Evolutionary conservation across 2,329 filamentous ascomycete species (phyloP).

Genomic region (Xylariaceae sp.): DNA sequence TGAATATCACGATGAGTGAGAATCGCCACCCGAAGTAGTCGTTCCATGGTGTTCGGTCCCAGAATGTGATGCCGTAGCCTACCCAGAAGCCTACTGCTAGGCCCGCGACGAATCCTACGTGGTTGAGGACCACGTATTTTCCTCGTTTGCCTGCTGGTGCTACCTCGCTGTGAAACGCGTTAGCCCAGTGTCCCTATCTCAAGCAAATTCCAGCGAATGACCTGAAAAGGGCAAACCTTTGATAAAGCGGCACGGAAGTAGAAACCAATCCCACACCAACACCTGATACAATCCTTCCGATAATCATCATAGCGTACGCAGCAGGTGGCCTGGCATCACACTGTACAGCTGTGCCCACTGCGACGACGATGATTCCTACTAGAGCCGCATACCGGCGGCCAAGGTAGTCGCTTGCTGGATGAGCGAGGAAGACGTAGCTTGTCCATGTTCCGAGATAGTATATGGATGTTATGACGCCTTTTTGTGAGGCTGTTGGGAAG

Average conservation of each 20-base stretch:
- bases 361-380: constrained; percentile 44
- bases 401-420: constrained; percentile 48
- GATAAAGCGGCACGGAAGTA: constrained; percentile 56
- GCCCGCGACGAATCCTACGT: constrained; percentile 56
- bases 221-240: constrained; percentile 39
- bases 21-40: constrained; percentile 51
- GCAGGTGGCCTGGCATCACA: constrained; percentile 39
- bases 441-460: constrained; percentile 58
- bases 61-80: constrained; percentile 55
- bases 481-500: constrained; percentile 43
- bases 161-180: constrained; percentile 44
- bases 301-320: constrained; percentile 47
- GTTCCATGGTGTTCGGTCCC: constrained; percentile 42
- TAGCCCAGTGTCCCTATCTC: neutral
- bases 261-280: constrained; percentile 54
- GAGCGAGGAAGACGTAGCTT: constrained; percentile 54
- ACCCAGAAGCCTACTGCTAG: constrained; percentile 56
- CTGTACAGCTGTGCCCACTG: constrained; percentile 49
- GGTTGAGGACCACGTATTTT: constrained; percentile 57
- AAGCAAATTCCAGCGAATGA: neutral
- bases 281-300: constrained; percentile 51
- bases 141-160: constrained; percentile 53
- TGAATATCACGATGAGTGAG: constrained; percentile 49
- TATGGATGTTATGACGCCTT: constrained; percentile 53
- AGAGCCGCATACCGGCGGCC: constrained; percentile 52